phyloP scores from a whole-genome alignment of 2,329 filamentous ascomycete genomes.

The Sarocladium brachiariae region DNA sequence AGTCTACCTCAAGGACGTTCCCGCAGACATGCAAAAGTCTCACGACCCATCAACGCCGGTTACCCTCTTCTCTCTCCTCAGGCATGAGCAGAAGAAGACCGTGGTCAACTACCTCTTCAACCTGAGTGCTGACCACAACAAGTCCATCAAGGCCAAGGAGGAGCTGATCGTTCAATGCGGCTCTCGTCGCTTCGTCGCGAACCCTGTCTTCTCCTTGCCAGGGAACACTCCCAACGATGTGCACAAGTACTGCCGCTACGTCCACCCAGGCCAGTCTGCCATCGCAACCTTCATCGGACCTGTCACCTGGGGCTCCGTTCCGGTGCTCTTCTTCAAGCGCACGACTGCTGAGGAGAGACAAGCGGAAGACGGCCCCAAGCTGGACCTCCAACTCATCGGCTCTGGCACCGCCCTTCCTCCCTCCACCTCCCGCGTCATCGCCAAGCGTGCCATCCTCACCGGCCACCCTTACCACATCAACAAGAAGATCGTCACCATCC shows the following conservation, averaged over 20 bases:
- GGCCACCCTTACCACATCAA: constrained; percentile 98
- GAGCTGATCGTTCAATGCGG: constrained; percentile 89
- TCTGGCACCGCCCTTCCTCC: constrained; percentile 84
- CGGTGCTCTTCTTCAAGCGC: constrained; percentile 78
- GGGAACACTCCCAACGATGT: constrained; percentile 93
- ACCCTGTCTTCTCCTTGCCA: constrained; percentile 83
- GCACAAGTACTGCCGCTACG: constrained; percentile 89
- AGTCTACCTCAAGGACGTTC: constrained; percentile 59
- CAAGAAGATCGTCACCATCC: constrained; percentile 92
- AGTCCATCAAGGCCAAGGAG: constrained; percentile 83
- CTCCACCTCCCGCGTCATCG: constrained; percentile 70
- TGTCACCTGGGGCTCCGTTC: constrained; percentile 87
- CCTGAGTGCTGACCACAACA: constrained; percentile 67
- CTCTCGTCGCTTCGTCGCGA: constrained; percentile 76
- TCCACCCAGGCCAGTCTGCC: constrained; percentile 84
- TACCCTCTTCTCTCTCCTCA: constrained; percentile 76
- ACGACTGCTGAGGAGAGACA: constrained; percentile 32
- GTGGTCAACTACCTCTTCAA: constrained; percentile 85
- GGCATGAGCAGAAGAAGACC: constrained; percentile 92
- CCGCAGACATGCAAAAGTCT: constrained; percentile 34
- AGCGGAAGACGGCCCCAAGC: constrained; percentile 34
- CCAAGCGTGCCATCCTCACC: constrained; percentile 88
- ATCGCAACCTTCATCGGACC: constrained; percentile 88
- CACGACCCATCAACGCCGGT: constrained; percentile 51
- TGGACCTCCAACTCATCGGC: constrained; percentile 65